Evolutionary conservation across 257 asterid species (phyloP).

Genomic region (Nicotiana knightiana): DNA sequence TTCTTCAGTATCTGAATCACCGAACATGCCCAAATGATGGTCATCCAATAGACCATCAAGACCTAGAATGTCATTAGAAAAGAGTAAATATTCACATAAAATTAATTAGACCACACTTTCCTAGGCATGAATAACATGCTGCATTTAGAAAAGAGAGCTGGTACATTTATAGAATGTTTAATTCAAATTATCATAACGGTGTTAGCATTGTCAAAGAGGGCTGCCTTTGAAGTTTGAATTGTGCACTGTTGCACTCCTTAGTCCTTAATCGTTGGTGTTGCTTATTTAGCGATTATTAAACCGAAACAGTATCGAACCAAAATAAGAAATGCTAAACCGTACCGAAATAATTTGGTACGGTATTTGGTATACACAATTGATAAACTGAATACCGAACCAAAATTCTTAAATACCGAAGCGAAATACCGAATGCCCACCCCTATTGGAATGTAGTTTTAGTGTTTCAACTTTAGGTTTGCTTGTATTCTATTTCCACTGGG

Average conservation of each 20-base stretch:
- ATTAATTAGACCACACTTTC: neutral
- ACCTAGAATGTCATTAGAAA: constrained; percentile 16
- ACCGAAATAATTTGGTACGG: too few relatives aligned
- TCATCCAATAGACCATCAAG: constrained; percentile 16
- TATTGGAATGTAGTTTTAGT: neutral
- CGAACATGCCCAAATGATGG: constrained; percentile 4
- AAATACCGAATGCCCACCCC: too few relatives aligned
- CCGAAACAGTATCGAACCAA: too few relatives aligned
- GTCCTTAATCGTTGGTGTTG: too few relatives aligned
- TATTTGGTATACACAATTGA: too few relatives aligned
- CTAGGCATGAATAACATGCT: neutral
- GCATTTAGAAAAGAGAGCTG: neutral
- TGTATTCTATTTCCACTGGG: neutral
- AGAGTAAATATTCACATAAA: neutral
- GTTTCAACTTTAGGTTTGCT: neutral
- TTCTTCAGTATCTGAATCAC: constrained; percentile 15
- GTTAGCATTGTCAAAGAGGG: too few relatives aligned
- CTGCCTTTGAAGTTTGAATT: too few relatives aligned
- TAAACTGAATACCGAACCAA: too few relatives aligned
- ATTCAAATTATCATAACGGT: neutral
- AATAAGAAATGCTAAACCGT: too few relatives aligned
- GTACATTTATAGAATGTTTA: neutral
- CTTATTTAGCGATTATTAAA: too few relatives aligned
- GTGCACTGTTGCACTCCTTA: too few relatives aligned
- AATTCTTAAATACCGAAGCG: too few relatives aligned